Conservation (phyloP, 345 rosid genomes). For the Bruguiera parviflora region DNA sequence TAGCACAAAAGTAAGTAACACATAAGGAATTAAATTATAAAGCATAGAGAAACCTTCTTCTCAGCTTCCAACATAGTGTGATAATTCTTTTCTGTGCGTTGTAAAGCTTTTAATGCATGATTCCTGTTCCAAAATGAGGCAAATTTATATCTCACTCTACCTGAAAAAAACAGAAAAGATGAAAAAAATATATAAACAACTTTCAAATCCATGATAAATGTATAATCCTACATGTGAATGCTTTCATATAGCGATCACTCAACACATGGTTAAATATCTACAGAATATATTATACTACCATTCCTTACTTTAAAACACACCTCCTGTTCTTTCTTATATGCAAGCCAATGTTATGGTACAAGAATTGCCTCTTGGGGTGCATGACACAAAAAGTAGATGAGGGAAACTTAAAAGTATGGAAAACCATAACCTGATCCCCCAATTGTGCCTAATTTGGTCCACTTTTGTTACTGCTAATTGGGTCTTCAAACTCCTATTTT, state of each 20-base stretch:
- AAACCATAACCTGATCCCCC: no score
- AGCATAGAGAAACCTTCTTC: slow-evolving; percentile 59
- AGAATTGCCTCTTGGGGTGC: no score
- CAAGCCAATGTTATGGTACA: no score
- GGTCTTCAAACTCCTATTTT: no score
- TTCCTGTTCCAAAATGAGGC: slow-evolving; percentile 99
- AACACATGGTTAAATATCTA: background rate
- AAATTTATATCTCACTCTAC: slow-evolving; percentile 98
- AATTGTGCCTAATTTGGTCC: no score
- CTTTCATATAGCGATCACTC: slow-evolving; percentile 1
- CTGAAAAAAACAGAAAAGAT: slow-evolving; percentile 48
- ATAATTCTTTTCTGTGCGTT: slow-evolving; percentile 66
- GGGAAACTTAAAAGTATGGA: no score
- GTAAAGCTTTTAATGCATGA: slow-evolving; percentile 77
- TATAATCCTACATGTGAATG: background rate
- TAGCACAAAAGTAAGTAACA: background rate
- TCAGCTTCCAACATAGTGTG: slow-evolving; percentile 75
- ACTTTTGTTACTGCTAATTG: no score
- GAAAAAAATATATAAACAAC: slow-evolving; percentile 21
- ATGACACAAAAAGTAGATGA: no score
- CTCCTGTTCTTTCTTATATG: no score
- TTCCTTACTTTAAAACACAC: no score
- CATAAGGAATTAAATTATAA: background rate
- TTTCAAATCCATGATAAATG: slow-evolving; percentile 12
- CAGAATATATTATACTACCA: no score